Evolutionary conservation across 2,329 filamentous ascomycete genomes (phyloP).

Genomic region (Plenodomus lindquistii): DNA sequence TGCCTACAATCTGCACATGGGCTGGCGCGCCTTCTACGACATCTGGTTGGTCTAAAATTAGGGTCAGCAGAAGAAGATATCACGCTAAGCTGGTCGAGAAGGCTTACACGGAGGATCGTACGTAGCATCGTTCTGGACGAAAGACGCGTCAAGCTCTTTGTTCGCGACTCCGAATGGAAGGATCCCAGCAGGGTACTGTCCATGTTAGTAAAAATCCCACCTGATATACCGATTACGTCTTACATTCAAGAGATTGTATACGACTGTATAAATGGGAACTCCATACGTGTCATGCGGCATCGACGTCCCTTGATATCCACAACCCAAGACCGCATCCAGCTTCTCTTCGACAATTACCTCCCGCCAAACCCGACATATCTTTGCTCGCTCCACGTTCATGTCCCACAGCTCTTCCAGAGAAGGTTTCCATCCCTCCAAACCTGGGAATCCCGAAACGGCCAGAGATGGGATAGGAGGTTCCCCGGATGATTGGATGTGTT

Average conservation of each 20-base stretch:
- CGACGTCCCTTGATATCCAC: conserved; percentile 56
- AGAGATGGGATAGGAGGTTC: conserved; percentile 53
- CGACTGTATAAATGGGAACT: conserved; percentile 51
- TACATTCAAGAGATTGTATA: conserved; percentile 59
- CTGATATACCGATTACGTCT: conserved; percentile 20
- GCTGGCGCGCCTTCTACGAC: conserved; percentile 50
- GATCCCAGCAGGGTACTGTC: conserved; percentile 57
- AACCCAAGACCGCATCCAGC: conserved; percentile 57
- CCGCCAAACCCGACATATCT: conserved; percentile 48
- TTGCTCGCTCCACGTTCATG: conserved; percentile 45
- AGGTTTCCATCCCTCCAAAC: conserved; percentile 36
- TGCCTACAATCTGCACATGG: conserved; percentile 53
- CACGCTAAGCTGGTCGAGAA: neutral
- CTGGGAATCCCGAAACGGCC: conserved; percentile 32
- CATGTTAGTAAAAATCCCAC: neutral
- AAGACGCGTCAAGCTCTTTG: conserved; percentile 46
- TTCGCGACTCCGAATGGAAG: conserved; percentile 52
- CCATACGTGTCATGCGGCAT: conserved; percentile 58
- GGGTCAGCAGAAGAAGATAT: conserved; percentile 3
- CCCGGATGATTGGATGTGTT: conserved; percentile 43
- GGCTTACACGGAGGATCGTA: conserved; percentile 45
- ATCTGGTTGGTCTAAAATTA: conserved; percentile 47
- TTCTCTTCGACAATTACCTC: conserved; percentile 47
- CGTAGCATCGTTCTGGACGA: conserved; percentile 27
- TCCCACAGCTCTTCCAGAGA: conserved; percentile 48